Evolutionary conservation across 306 rosid genomes (phyloP).

Genomic region (Dalbergia oliveri): DNA sequence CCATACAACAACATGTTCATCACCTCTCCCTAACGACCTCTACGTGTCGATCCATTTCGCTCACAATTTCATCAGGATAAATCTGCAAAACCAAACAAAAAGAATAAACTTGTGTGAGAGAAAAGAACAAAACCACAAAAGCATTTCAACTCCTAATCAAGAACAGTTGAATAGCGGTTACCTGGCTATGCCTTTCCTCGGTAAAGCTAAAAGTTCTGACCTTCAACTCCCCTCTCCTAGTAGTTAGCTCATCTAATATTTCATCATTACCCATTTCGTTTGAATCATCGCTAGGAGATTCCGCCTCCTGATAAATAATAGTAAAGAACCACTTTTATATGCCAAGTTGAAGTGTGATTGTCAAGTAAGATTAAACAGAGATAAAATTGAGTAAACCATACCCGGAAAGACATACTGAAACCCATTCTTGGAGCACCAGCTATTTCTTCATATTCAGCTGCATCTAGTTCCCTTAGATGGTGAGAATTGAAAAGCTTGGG

Average conservation of each 20-base stretch:
- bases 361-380: background rate
- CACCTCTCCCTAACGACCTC: slow-evolving; percentile 2
- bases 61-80: slow-evolving; percentile 40
- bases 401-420: slow-evolving; percentile 54
- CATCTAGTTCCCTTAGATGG: slow-evolving; percentile 75
- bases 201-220: slow-evolving; percentile 66
- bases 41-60: slow-evolving; percentile 30
- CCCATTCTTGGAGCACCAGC: slow-evolving; percentile 55
- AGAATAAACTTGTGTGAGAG: background rate
- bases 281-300: slow-evolving; percentile 49
- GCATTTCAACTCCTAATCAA: slow-evolving; percentile 9
- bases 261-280: slow-evolving; percentile 71
- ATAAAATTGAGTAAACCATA: slow-evolving; percentile 4
- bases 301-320: slow-evolving; percentile 54
- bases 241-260: slow-evolving; percentile 79
- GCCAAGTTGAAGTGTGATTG: background rate
- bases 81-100: slow-evolving; percentile 45
- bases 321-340: background rate
- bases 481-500: slow-evolving; percentile 67
- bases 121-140: slow-evolving; percentile 37
- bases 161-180: slow-evolving; percentile 36
- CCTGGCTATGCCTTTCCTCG: slow-evolving; percentile 73
- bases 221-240: slow-evolving; percentile 87
- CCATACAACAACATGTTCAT: background rate
- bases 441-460: slow-evolving; percentile 84